Evolutionary conservation across 192 early-diverging fungal species (phyloP).

Genomic region (Lunasporangiospora selenospora): DNA sequence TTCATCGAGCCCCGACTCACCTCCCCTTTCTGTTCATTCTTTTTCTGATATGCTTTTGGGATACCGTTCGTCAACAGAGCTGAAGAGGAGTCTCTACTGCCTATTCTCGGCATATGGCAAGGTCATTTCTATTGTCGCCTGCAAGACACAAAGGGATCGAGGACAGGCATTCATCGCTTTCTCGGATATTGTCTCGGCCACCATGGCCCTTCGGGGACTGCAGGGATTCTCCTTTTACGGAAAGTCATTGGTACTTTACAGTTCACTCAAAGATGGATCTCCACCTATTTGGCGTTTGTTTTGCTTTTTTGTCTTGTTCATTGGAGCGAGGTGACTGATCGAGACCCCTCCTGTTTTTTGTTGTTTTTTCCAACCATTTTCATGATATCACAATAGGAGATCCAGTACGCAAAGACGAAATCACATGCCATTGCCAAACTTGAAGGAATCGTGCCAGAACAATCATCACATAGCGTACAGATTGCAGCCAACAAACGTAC

Average conservation of each 20-base stretch:
- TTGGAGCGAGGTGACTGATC: not conserved
- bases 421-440: slow-evolving; percentile 75
- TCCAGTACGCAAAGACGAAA: slow-evolving; percentile 78
- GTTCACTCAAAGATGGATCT: not conserved
- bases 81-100: slow-evolving; percentile 74
- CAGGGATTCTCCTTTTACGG: slow-evolving; percentile 90
- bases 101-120: slow-evolving; percentile 89
- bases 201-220: slow-evolving; percentile 83
- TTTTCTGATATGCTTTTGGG: slow-evolving; percentile 5
- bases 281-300: not conserved
- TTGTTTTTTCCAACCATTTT: not conserved
- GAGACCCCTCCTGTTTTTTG: too few species aligned
- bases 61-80: slow-evolving; percentile 56
- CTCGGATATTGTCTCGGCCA: slow-evolving; percentile 82
- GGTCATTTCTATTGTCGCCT: slow-evolving; percentile 87
- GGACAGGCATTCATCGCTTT: slow-evolving; percentile 97
- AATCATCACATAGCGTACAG: too few species aligned
- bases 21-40: too few species aligned
- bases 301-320: slow-evolving; percentile 3
- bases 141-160: slow-evolving; percentile 82
- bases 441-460: too few species aligned
- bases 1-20: too few species aligned
- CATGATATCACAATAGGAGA: slow-evolving; percentile 53
- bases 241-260: slow-evolving; percentile 71
- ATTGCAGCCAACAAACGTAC: too few species aligned